Percentiles rank a stretch among this genome's conserved stretches.
phyloP scores from a whole-genome alignment of 2,329 filamentous ascomycete species.

The Hypoxylon sp. region DNA sequence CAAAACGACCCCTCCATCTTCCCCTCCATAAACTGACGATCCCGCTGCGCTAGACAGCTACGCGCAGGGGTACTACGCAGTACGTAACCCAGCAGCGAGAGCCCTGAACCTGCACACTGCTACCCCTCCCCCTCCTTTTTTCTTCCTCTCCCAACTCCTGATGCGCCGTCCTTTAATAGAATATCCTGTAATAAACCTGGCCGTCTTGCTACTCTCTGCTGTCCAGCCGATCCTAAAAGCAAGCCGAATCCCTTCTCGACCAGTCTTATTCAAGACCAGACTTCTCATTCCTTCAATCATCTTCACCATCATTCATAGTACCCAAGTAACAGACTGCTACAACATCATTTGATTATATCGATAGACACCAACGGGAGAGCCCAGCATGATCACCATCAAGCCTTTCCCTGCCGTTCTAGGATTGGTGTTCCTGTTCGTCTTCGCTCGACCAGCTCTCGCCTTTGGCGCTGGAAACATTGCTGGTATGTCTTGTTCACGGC shows the following conservation, averaged over 20 bases:
- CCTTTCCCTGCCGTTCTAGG: slow-evolving; percentile 61
- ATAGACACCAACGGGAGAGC: background rate
- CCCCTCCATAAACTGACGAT: slow-evolving; percentile 15
- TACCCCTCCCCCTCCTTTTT: slow-evolving; percentile 37
- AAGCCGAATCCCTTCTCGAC: slow-evolving; percentile 7
- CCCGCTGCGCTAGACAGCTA: slow-evolving; percentile 16
- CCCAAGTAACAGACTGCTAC: slow-evolving; percentile 4
- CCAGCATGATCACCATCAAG: slow-evolving; percentile 58
- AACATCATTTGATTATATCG: slow-evolving; percentile 1
- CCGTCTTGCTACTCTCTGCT: slow-evolving; percentile 7
- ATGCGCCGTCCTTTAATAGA: slow-evolving; percentile 24
- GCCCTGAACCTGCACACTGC: slow-evolving; percentile 11
- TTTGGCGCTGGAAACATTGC: slow-evolving; percentile 93
- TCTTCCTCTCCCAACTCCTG: slow-evolving; percentile 5
- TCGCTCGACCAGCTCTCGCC: slow-evolving; percentile 73
- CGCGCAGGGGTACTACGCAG: slow-evolving; percentile 11
- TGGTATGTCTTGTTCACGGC: slow-evolving; percentile 56
- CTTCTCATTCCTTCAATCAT: slow-evolving; percentile 3
- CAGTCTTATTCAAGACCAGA: slow-evolving; percentile 1
- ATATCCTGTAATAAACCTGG: slow-evolving; percentile 19
- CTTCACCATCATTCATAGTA: slow-evolving; percentile 5
- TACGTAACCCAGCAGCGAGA: slow-evolving; percentile 5
- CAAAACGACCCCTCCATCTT: background rate
- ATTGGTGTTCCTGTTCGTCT: slow-evolving; percentile 68
- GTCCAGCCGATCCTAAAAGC: slow-evolving; percentile 7